These are phyloP conservation scores for Cicer chorassanicum DNA, from an alignment of 306 rosid species.

Conservation along the genomic window DNA sequence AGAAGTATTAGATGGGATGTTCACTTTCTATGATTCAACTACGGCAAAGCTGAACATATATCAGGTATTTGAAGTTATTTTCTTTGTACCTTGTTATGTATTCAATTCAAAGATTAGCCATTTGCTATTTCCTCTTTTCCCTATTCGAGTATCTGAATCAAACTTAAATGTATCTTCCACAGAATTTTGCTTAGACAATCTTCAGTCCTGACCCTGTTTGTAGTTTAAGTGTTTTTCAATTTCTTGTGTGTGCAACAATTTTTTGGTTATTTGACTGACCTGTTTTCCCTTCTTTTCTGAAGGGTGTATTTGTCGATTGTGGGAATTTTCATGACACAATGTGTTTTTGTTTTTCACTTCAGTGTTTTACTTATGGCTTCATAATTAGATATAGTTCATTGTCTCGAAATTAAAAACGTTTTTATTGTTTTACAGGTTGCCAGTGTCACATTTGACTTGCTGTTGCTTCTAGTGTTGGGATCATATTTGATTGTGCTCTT, in stretches of 20 bases:
- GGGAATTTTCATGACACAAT: neutral
- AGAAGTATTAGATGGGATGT: slow-evolving; percentile 82
- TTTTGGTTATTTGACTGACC: slow-evolving; percentile 33
- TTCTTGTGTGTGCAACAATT: neutral
- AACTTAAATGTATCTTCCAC: slow-evolving; percentile 25
- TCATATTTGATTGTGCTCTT: slow-evolving; percentile 59
- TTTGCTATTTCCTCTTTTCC: neutral
- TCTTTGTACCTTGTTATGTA: slow-evolving; percentile 5
- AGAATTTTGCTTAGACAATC: slow-evolving; percentile 2
- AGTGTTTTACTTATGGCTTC: slow-evolving; percentile 1
- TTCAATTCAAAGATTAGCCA: neutral
- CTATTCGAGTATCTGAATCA: slow-evolving; percentile 15
- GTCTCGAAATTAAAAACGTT: slow-evolving; percentile 26
- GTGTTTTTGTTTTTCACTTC: neutral
- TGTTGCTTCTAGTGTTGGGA: slow-evolving; percentile 76
- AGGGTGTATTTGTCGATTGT: slow-evolving; percentile 5
- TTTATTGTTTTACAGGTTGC: slow-evolving; percentile 73
- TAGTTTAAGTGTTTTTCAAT: slow-evolving; percentile 16
- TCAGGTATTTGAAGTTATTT: slow-evolving; percentile 68
- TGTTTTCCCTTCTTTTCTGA: neutral
- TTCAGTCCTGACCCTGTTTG: slow-evolving; percentile 9
- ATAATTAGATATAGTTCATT: neutral
- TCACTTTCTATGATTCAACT: slow-evolving; percentile 87
- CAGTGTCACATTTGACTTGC: slow-evolving; percentile 93
- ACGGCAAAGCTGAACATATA: slow-evolving; percentile 67